Evolutionary conservation across 345 rosid genomes (phyloP), one percentile per base, ranked within the genome.

Genomic region (Citrus cavaleriei): DNA sequence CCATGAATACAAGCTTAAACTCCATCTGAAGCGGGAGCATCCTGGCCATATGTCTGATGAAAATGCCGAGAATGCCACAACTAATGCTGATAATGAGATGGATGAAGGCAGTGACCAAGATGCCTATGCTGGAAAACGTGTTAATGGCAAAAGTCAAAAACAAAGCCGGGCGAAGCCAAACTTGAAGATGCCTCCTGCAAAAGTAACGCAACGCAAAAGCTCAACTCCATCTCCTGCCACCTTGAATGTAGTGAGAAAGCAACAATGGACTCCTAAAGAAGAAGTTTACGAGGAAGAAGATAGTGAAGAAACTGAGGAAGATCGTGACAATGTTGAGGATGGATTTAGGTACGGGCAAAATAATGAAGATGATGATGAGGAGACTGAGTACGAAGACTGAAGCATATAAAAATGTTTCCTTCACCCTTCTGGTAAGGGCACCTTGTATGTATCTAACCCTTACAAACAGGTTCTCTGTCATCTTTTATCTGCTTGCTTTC

Each of bases 1-100:
- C 76, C 99, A 96, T 79, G 98, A 94, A 80, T 96, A 96, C 90
- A 94, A 96, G 89, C 98, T 94, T 70, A 96, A 93, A 84, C 98
- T 94, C 80, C 99, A 96, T 86, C 78, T 96, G 61, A 88, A 91
- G 85, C 91, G 97, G 70, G 97, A 94, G 83, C 99, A 96, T 91
- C 98, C 95, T 0, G 98, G 91, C 72, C 97, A 91, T 81, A 81
- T 82, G 79, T 73, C 80, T 1, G 98, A 96, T 63, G 98, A 94
- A 82, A 89, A 90, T 49, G 79, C 86, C 3, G 93, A 91, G 85
- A 88, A 84, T 75, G 84, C 89, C n/a, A 82, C 88, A 13, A 76
- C 79, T 0, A 81, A 76, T 78, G 91, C 81, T 18, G 94, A 90
- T 37, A 90, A 89, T 67, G 95, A 89, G 79, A 73, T 92, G 85